A percentile compares a stretch with the other conserved stretches of the same genome.
Evolutionary conservation across 1,284 basidiomycete genomes (phyloP).

Genomic region (Cerrena zonata): DNA sequence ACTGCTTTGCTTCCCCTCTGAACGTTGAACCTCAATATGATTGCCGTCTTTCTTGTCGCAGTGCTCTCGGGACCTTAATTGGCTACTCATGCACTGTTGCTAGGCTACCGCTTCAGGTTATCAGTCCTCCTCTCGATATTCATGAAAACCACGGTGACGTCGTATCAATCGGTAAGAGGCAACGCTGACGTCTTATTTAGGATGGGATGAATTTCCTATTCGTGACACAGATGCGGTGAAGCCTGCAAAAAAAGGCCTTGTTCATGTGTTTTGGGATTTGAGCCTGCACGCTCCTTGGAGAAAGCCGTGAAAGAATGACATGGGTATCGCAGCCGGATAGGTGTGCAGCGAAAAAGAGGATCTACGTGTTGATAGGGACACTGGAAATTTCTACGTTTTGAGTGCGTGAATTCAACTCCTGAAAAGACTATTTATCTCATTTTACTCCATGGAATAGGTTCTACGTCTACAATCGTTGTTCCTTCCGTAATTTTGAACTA

Average conservation of each 20-base stretch:
- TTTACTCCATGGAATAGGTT: not conserved
- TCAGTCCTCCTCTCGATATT: not conserved
- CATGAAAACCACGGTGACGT: slow-evolving; percentile 1
- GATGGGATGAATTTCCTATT: not conserved
- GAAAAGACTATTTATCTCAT: no score
- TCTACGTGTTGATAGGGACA: not conserved
- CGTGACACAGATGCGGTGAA: slow-evolving; percentile 8
- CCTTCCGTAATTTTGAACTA: no score
- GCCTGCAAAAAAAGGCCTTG: no score
- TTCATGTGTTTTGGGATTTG: slow-evolving; percentile 2
- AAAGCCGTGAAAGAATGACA: slow-evolving; percentile 6
- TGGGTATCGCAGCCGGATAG: slow-evolving; percentile 1
- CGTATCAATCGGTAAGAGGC: not conserved
- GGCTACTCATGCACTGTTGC: no score
- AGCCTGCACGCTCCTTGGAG: slow-evolving; percentile 2
- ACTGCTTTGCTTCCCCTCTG: no score
- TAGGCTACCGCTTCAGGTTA: not conserved
- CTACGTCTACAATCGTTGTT: no score
- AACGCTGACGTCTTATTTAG: not conserved
- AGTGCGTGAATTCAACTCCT: not conserved
- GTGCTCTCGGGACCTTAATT: no score
- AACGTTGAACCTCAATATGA: no score
- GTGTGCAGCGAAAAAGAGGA: slow-evolving; percentile 1
- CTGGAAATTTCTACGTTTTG: not conserved
- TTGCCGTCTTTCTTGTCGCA: no score